These are phyloP conservation scores for Ascochyta rabiei DNA, from an alignment of 2,329 filamentous ascomycete species.

Conservation along the genomic window DNA sequence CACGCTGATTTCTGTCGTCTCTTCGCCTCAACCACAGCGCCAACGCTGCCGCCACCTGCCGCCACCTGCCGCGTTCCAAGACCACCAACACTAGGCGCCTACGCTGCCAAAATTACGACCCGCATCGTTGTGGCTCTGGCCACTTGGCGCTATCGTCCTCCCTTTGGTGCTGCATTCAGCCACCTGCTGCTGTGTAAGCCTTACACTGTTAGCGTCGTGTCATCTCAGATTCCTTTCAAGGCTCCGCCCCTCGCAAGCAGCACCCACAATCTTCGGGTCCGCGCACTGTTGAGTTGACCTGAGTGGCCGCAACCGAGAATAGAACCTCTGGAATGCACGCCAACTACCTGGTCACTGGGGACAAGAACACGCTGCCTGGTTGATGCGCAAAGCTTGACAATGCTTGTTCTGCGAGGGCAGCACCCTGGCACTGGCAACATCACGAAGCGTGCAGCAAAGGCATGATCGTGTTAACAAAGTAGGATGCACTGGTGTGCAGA, in stretches of 20 bases:
- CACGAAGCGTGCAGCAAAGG: background rate
- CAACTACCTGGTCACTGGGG: slow-evolving; percentile 4
- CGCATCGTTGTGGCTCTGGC: slow-evolving; percentile 5
- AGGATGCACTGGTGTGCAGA: background rate
- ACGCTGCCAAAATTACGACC: slow-evolving; percentile 9
- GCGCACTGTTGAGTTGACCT: background rate
- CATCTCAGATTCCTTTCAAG: background rate
- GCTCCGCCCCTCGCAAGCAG: slow-evolving; percentile 2
- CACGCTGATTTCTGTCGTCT: background rate
- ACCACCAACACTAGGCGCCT: background rate
- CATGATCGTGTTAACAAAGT: background rate
- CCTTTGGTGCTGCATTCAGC: slow-evolving; percentile 9
- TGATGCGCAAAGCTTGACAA: slow-evolving; percentile 2
- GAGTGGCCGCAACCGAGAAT: background rate
- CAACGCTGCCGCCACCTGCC: no score
- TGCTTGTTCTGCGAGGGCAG: background rate
- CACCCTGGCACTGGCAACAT: background rate
- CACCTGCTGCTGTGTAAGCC: slow-evolving; percentile 10
- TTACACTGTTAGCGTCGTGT: slow-evolving; percentile 3
- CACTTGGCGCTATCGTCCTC: slow-evolving; percentile 8
- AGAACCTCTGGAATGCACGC: background rate
- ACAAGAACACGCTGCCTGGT: background rate
- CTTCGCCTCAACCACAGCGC: background rate
- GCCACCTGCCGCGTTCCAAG: background rate
- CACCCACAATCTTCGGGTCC: no score